Evolutionary conservation across 2,329 filamentous ascomycete species (phyloP), one percentile per base, ranked within the genome.

Genomic region (Aspergillus aculeatinus): DNA sequence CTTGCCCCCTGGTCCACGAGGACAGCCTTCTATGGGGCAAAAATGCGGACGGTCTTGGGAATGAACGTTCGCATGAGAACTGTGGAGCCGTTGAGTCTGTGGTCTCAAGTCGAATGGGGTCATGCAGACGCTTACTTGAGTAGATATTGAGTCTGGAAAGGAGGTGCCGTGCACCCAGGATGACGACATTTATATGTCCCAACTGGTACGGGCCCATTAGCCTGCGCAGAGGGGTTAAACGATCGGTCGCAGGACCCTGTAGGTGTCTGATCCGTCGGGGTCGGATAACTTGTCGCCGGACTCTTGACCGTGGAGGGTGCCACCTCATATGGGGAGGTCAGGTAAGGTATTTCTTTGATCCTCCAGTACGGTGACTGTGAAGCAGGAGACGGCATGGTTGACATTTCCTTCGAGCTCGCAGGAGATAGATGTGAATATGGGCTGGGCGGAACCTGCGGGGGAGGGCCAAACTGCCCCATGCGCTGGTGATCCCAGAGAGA

Each of bases 111-210:
- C n/a, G 9, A 44, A 44, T 2, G 6, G 25, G 42, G 50, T 42
- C 14, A 48, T 29, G 23, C 47, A 48, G 11, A 5, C n/a, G 73
- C 83, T 74, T 72, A 87, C 85, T 87, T 87, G 27, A 88, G 73
- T 3, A 88, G 75, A 74, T 88, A 88, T 64, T 88, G 86, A 1
- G 86, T 88, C 67, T 87, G 85, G 60, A 88, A 88, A 0, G 85
- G 83, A 4, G 78, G 64, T 25, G 86, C 85, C 19, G 71, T 85
- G 64, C 86, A 88, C 1, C 82, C 83, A 4, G 79, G 77, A 70
- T 82, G 78, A 5, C 81, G 79, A 65, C 86, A 88, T 66, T 81
- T 82, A 72, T 79, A 84, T 21, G 69, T 69, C 10, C 72, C 76
- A 35, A 69, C 62, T 11, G 67, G 56, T 9, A 69, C 58, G 1